Percentiles rank a stretch among this genome's conserved stretches.
Conservation (phyloP, 2,329 filamentous ascomycete species). For the Pseudogymnoascus sp. region DNA sequence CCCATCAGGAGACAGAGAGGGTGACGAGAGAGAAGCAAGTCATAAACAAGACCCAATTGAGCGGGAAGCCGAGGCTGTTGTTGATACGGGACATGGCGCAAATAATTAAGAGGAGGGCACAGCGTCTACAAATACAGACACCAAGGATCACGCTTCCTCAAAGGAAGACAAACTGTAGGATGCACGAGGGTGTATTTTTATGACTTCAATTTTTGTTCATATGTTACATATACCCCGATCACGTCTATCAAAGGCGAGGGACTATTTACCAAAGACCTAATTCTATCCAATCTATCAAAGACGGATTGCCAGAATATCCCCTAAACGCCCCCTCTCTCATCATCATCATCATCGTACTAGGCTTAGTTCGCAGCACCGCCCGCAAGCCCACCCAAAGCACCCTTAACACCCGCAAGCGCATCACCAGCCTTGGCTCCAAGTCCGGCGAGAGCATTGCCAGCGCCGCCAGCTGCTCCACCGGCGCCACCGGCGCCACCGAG, state of each 20-base stretch:
- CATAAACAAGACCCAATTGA: not conserved
- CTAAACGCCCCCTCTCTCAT: not conserved
- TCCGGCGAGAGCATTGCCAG: not conserved
- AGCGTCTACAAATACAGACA: not conserved
- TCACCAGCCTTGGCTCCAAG: not conserved
- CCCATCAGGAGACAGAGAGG: not conserved
- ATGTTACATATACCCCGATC: not conserved
- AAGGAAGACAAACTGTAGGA: not conserved
- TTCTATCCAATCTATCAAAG: not conserved
- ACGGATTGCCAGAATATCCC: not conserved
- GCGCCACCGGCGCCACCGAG: not conserved
- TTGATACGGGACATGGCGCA: not conserved
- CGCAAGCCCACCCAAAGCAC: not conserved
- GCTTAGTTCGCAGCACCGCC: not conserved
- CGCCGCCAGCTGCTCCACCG: not conserved
- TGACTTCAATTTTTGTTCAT: not conserved
- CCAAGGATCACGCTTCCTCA: not conserved
- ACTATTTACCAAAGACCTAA: not conserved
- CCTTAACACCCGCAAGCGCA: not conserved
- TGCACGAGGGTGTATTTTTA: not conserved
- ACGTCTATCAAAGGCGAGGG: constrained; percentile 6
- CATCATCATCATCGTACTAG: not conserved
- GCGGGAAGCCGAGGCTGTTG: not conserved
- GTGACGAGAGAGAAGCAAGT: not conserved
- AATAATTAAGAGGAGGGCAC: not conserved